A percentile compares a stretch with the other conserved stretches of the same genome.
phyloP scores from a whole-genome alignment of 306 rosid species.

The Malus fusca region DNA sequence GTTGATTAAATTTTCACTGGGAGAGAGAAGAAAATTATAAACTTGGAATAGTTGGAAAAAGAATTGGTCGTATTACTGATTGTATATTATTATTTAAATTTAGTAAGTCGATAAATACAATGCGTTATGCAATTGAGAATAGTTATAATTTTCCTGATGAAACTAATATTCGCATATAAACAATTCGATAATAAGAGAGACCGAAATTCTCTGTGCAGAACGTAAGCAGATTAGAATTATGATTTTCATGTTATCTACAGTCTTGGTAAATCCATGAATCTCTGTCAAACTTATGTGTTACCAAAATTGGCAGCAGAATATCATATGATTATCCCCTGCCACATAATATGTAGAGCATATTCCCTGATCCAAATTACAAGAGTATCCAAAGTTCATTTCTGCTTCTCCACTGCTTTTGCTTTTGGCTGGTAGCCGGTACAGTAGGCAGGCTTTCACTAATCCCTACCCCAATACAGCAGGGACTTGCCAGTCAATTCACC shows the following conservation, averaged over 20 bases:
- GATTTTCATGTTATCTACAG: too few relatives aligned
- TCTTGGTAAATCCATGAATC: too few relatives aligned
- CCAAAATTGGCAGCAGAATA: too few relatives aligned
- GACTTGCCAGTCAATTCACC: neutral
- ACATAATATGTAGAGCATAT: neutral
- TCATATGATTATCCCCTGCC: neutral
- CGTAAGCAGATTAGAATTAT: too few relatives aligned
- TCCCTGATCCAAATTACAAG: neutral
- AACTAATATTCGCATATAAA: too few relatives aligned
- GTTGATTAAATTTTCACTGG: neutral
- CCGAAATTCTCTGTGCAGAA: fast-evolving
- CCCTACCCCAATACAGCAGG: neutral
- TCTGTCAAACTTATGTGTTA: too few relatives aligned
- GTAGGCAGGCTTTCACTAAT: neutral
- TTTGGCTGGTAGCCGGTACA: neutral
- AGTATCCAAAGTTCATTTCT: neutral
- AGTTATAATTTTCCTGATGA: too few relatives aligned
- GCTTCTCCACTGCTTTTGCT: neutral
- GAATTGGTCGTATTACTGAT: too few relatives aligned
- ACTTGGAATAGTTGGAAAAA: neutral
- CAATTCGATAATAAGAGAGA: too few relatives aligned
- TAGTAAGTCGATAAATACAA: too few relatives aligned
- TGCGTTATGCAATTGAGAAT: too few relatives aligned
- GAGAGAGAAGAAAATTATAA: neutral
- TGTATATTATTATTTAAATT: too few relatives aligned